A percentile compares a stretch with the other conserved stretches of the same genome.
These are phyloP conservation scores for Pseudohyphozyma bogoriensis DNA, from an alignment of 768 basidiomycete genomes.

Conservation along the genomic window DNA sequence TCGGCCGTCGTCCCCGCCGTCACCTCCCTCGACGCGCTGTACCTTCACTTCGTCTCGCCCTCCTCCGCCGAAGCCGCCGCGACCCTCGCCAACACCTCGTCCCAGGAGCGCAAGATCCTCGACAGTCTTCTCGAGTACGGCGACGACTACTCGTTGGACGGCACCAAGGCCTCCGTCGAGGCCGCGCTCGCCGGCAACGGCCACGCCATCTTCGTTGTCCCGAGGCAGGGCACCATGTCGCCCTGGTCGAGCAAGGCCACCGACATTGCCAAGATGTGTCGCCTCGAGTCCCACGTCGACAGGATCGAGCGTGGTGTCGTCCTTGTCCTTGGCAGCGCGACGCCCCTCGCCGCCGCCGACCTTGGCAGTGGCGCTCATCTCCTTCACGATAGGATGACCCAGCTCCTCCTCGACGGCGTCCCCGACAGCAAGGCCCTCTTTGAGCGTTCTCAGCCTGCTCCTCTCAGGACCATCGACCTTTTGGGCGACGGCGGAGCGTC, in stretches of 20 bases:
- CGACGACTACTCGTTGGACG: conserved; percentile 52
- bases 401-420: conserved; percentile 51
- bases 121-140: conserved; percentile 74
- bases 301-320: conserved; percentile 77
- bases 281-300: conserved; percentile 58
- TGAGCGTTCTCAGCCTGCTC: conserved; percentile 51
- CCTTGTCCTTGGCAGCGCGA: conserved; percentile 46
- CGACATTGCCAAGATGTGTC: conserved; percentile 82
- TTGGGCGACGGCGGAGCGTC: conserved; percentile 32
- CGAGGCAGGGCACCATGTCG: conserved; percentile 64
- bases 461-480: conserved; percentile 64
- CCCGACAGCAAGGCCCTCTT: conserved; percentile 51
- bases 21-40: conserved; percentile 65
- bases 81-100: conserved; percentile 37
- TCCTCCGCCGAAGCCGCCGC: conserved; percentile 38
- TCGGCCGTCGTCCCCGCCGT: conserved; percentile 49
- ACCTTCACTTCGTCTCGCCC: conserved; percentile 73
- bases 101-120: conserved; percentile 46
- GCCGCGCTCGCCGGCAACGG: conserved; percentile 34
- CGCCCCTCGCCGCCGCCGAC: conserved; percentile 44
- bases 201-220: conserved; percentile 54
- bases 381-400: conserved; percentile 96
- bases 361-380: conserved; percentile 49
- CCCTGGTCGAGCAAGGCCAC: conserved; percentile 99
- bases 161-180: conserved; percentile 37